Percentiles rank a stretch among this genome's conserved stretches.
Conservation (phyloP, 225 moss, liverwort and hornwort genomes). For the Marchantia polymorpha region DNA sequence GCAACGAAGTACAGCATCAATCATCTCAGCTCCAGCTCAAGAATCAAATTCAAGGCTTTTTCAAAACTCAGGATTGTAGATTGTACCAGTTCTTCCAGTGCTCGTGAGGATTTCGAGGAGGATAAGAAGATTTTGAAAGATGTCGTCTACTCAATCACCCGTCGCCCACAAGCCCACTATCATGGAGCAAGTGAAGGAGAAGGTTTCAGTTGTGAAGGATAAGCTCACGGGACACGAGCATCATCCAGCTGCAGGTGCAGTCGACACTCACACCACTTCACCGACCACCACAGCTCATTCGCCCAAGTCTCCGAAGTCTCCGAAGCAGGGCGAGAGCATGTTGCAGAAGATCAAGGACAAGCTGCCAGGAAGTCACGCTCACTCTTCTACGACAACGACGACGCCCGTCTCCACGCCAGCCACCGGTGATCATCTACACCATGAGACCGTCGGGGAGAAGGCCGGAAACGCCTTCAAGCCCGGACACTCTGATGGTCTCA, state of each 20-base stretch:
- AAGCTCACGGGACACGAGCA: slow-evolving; percentile 11
- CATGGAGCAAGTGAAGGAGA: slow-evolving; percentile 7
- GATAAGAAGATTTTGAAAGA: too few relatives aligned
- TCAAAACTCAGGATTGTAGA: too few relatives aligned
- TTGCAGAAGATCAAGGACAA: slow-evolving; percentile 7
- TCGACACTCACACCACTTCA: neutral
- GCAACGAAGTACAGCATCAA: too few relatives aligned
- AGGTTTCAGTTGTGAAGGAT: slow-evolving; percentile 8
- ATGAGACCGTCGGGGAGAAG: neutral
- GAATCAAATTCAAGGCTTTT: too few relatives aligned
- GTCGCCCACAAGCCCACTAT: neutral
- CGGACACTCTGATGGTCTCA: neutral
- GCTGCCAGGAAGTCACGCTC: neutral
- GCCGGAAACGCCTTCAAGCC: neutral
- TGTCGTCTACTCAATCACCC: too few relatives aligned
- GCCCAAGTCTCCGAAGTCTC: neutral
- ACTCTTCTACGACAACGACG: neutral
- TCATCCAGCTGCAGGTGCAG: neutral
- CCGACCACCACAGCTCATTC: neutral
- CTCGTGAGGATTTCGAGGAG: too few relatives aligned
- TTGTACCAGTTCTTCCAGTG: too few relatives aligned
- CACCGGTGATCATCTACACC: neutral
- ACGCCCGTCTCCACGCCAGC: neutral
- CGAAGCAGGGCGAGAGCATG: neutral
- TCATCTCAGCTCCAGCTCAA: too few relatives aligned